Evolutionary conservation across 805 yeast genomes (phyloP), one percentile per base, ranked within the genome.

Genomic region (Starmerella roubikii): DNA sequence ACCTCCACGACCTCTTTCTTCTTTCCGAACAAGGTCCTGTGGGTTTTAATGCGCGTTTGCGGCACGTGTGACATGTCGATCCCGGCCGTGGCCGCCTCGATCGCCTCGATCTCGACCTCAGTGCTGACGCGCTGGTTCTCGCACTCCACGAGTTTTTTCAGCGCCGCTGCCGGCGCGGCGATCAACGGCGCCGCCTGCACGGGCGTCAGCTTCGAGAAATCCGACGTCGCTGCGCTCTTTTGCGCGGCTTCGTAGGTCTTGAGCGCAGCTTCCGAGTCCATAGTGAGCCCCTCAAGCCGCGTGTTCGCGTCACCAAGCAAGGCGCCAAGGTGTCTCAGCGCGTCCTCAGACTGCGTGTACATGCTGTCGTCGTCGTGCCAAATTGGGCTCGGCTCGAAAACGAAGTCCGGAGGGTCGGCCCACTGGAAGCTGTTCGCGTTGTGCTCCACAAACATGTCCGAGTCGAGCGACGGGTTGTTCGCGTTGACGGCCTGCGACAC

Each of bases 351-450:
- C 32, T 70, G 68, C 4, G 69, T 64, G 1, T 74, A 68, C 46
- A 78, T 67, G 26, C 71, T 63, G 47, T 84, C 94, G 58, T 91
- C 96, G 54, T 91, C 98, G 59, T 88, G 97, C 98, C 98, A 91
- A 30, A 91, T 78, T 23, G 85, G 76, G 20, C 93, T 77, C 1
- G 97, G 95, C 46, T 81, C 71, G 53, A 80, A 91, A 48, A 73
- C 68, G 54, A 80, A 83, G 60, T 88, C 97, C 6, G 64, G 65
- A 1, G 96, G 97, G 51, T 85, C 96, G 32, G 66, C 67, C 96
- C 95, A 91, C 24, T 36, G 39, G 32, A 36, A 38, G 13, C 64
- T 65, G 25, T 54, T 49, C 16, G 61, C 59, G 56, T 91, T 91
- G 60, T 91, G 99, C 54, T 85, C 85, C 40, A 85, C 75, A 59